Percentiles rank a stretch among this genome's conserved stretches.
These are phyloP conservation scores for Solanum neorickii DNA, from an alignment of 257 asterid genomes.

Conservation along the genomic window DNA sequence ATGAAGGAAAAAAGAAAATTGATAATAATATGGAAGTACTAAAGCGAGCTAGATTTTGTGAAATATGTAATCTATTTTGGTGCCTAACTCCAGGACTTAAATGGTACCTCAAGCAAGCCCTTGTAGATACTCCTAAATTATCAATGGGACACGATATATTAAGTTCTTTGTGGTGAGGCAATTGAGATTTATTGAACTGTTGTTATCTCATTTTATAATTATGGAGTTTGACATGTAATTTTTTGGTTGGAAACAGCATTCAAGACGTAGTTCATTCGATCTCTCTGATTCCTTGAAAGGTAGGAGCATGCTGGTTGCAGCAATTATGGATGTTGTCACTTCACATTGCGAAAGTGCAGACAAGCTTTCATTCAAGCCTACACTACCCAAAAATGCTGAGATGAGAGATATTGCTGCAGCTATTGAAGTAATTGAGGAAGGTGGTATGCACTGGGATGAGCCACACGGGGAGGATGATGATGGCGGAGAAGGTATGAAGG, in stretches of 20 bases:
- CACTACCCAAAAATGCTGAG: slow-evolving; percentile 71
- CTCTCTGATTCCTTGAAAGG: slow-evolving; percentile 73
- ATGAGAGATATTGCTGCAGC: slow-evolving; percentile 95
- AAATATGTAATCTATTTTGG: background rate
- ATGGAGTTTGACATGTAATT: slow-evolving; percentile 23
- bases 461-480: slow-evolving; percentile 45
- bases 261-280: slow-evolving; percentile 65
- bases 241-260: slow-evolving; percentile 50
- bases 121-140: background rate
- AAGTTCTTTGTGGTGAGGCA: background rate
- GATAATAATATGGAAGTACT: background rate
- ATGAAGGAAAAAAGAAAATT: background rate
- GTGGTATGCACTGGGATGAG: slow-evolving; percentile 93
- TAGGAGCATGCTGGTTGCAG: slow-evolving; percentile 99
- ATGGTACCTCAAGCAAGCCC: background rate
- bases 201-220: background rate
- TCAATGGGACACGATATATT: background rate
- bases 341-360: slow-evolving; percentile 74
- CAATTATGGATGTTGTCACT: slow-evolving; percentile 93
- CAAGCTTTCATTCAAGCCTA: slow-evolving; percentile 44
- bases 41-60: background rate
- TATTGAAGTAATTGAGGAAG: slow-evolving; percentile 87
- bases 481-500: slow-evolving; percentile 79
- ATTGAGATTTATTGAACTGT: background rate
- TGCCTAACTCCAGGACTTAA: background rate